phyloP scores from a whole-genome alignment of 1,139 yeast species.

The Geotrichum aggregatum region DNA sequence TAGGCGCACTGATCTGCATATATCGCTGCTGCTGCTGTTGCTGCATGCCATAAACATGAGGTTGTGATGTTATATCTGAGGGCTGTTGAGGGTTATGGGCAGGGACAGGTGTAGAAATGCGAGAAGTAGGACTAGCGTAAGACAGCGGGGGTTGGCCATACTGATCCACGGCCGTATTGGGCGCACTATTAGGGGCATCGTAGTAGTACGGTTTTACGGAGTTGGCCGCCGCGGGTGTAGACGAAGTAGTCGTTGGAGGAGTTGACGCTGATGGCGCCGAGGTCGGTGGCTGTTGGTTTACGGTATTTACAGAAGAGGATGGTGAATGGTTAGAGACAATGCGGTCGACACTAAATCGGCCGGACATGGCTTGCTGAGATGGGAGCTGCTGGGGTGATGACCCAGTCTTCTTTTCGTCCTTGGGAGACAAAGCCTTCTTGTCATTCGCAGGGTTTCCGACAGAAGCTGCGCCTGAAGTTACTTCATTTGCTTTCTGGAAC shows the following conservation, averaged over 20 bases:
- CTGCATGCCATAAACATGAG: constrained; percentile 6
- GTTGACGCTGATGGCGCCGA: constrained; percentile 1
- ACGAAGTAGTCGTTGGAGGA: constrained; percentile 2
- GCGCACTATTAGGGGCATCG: constrained; percentile 7
- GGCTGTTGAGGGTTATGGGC: constrained; percentile 10
- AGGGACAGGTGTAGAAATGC: constrained; percentile 16
- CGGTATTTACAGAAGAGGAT: not conserved
- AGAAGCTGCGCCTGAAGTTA: not conserved
- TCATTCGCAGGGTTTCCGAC: not conserved
- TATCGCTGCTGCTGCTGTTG: constrained; percentile 3
- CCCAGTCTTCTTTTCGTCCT: constrained; percentile 3
- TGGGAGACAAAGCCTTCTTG: constrained; percentile 11
- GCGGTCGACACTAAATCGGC: constrained; percentile 17
- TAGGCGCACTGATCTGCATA: no score
- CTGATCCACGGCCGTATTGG: constrained; percentile 7
- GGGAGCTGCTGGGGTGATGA: constrained; percentile 1
- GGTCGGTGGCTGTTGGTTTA: constrained; percentile 9
- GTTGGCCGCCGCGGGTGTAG: constrained; percentile 3
- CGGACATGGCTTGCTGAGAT: constrained; percentile 14
- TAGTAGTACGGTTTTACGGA: constrained; percentile 14
- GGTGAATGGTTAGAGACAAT: constrained; percentile 15
- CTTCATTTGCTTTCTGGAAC: constrained; percentile 16
- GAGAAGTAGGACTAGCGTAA: constrained; percentile 15
- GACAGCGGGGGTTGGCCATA: constrained; percentile 8
- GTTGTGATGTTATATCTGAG: not conserved